These are phyloP conservation scores for Leccinum barrowsii DNA, from an alignment of 768 basidiomycete species.

Conservation along the genomic window DNA sequence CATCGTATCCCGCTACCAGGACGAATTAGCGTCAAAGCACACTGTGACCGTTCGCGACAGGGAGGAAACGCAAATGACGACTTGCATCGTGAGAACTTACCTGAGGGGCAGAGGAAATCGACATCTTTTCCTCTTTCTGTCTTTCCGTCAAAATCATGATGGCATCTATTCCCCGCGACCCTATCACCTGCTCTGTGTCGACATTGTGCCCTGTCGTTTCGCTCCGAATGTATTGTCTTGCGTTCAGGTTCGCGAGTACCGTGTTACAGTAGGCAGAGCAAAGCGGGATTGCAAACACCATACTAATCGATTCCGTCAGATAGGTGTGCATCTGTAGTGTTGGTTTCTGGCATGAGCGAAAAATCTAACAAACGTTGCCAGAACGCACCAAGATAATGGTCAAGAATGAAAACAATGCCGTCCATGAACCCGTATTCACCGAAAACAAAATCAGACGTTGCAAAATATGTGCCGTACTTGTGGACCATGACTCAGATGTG, in stretches of 20 bases:
- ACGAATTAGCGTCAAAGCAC: neutral
- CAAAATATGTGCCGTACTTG: conserved; percentile 8
- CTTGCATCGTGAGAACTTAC: neutral
- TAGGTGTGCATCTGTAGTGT: neutral
- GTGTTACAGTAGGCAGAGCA: conserved; percentile 14
- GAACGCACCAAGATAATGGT: conserved; percentile 14
- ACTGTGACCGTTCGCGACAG: neutral
- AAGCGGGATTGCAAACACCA: conserved; percentile 1
- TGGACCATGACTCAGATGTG: neutral
- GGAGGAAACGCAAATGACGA: neutral
- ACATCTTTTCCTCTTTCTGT: neutral
- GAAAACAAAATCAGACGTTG: conserved; percentile 11
- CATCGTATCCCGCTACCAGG: neutral
- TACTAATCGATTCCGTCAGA: neutral
- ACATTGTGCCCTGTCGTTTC: neutral
- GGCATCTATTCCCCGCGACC: neutral
- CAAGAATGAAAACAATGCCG: conserved; percentile 48
- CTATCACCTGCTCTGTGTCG: neutral
- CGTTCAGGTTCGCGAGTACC: conserved; percentile 17
- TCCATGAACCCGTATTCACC: conserved; percentile 37
- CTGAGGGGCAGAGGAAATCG: neutral
- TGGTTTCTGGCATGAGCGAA: neutral
- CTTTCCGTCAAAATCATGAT: neutral
- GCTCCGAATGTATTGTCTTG: conserved; percentile 4
- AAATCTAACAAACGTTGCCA: neutral